Evolutionary conservation across 495 filamentous ascomycete genomes (phyloP).

Genomic region (Tirmania nivea): DNA sequence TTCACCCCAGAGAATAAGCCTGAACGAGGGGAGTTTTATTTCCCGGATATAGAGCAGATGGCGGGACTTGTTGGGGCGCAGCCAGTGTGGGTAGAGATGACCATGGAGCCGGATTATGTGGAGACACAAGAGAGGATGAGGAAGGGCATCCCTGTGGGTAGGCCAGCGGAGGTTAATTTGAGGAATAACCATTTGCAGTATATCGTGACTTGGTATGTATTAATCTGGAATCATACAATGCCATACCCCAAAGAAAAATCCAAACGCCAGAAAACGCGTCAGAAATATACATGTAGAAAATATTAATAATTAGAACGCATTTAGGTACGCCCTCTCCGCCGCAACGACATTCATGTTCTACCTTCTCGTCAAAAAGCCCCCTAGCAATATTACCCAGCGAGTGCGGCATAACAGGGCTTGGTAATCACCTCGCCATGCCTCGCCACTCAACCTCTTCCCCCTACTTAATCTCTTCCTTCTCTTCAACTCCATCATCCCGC

Average conservation of each 20-base stretch:
- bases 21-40: constrained; percentile 68
- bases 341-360: constrained; percentile 89
- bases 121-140: constrained; percentile 44
- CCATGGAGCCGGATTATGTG: constrained; percentile 67
- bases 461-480: background rate
- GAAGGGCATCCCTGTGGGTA: constrained; percentile 81
- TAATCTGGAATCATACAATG: constrained; percentile 1
- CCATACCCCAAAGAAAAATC: background rate
- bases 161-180: constrained; percentile 74
- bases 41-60: constrained; percentile 87
- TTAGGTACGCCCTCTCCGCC: constrained; percentile 67
- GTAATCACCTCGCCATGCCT: constrained; percentile 21
- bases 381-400: constrained; percentile 46
- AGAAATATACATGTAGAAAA: constrained; percentile 4
- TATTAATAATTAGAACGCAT: background rate
- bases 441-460: background rate
- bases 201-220: constrained; percentile 83
- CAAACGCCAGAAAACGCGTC: background rate
- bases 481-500: background rate
- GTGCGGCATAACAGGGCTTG: constrained; percentile 66
- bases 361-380: constrained; percentile 71
- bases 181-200: constrained; percentile 95
- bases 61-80: constrained; percentile 64
- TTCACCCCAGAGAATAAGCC: constrained; percentile 84
- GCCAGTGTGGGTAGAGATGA: constrained; percentile 88